phyloP scores from a whole-genome alignment of 1,284 basidiomycete species.

The Ustilago shanxiensis region DNA sequence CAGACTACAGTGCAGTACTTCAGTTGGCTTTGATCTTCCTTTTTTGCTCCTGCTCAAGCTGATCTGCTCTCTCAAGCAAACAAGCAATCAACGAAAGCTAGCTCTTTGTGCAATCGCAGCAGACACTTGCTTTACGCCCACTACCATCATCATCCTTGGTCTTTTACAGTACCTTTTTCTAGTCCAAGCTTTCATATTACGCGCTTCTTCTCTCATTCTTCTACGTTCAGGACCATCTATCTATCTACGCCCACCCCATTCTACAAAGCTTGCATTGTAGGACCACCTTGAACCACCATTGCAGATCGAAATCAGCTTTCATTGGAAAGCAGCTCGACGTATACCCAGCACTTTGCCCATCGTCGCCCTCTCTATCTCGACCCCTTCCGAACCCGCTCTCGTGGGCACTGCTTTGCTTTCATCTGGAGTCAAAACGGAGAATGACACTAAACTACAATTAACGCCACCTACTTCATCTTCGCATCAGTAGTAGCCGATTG shows the following conservation, averaged over 20 bases:
- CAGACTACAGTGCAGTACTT: no score
- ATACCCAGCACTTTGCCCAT: not conserved
- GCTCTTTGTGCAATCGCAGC: not conserved
- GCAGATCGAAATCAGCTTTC: not conserved
- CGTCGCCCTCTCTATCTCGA: not conserved
- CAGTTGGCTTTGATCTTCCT: not conserved
- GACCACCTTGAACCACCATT: not conserved
- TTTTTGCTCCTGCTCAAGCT: no score
- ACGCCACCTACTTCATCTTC: not conserved
- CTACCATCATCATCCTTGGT: not conserved
- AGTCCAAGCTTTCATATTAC: no score
- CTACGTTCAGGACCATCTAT: not conserved
- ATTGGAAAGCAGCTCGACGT: not conserved
- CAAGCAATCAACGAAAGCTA: no score
- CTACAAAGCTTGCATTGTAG: no score
- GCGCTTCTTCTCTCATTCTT: not conserved
- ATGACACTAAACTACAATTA: not conserved
- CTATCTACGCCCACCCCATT: not conserved
- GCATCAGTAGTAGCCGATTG: not conserved
- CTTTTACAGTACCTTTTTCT: no score
- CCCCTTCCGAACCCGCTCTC: not conserved
- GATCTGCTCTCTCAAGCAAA: no score
- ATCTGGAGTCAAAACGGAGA: not conserved
- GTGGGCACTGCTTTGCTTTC: not conserved
- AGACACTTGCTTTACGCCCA: not conserved